phyloP scores from a whole-genome alignment of 1,284 basidiomycete species.

The Ganoderma lingzhi region DNA sequence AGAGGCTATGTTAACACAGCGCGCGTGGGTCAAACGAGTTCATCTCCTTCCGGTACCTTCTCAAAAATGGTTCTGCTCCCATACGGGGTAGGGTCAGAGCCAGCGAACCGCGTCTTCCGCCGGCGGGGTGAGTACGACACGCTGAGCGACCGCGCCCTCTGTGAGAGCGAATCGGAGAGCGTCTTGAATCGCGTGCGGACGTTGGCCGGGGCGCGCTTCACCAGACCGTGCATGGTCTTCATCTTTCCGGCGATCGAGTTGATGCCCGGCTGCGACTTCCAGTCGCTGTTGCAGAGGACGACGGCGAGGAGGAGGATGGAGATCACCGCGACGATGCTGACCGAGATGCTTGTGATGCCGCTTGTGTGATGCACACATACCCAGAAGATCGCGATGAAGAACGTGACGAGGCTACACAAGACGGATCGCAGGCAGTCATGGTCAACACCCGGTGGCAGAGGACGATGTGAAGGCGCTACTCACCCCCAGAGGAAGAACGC shows the following conservation, averaged over 20 bases:
- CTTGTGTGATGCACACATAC: slow-evolving; percentile 1
- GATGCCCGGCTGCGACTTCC: slow-evolving; percentile 6
- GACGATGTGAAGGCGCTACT: background rate
- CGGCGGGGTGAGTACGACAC: background rate
- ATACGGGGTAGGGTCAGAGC: background rate
- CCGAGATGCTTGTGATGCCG: background rate
- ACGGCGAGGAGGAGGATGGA: background rate
- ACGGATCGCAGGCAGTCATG: background rate
- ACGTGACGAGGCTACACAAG: background rate
- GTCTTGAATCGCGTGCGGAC: background rate
- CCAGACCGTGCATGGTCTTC: background rate
- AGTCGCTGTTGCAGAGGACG: slow-evolving; percentile 4
- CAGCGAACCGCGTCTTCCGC: background rate
- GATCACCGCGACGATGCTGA: background rate
- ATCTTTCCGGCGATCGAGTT: slow-evolving; percentile 2
- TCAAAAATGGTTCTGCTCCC: background rate
- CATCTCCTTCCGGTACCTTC: background rate
- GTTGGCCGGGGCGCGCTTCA: background rate
- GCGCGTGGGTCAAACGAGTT: background rate
- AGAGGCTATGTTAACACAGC: background rate
- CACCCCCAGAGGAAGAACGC: slow-evolving; percentile 42
- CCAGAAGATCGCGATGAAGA: slow-evolving; percentile 11
- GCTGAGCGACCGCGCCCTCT: background rate
- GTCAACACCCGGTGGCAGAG: no score
- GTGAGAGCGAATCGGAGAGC: background rate